Evolutionary conservation across 768 basidiomycete species (phyloP), one percentile per base, ranked within the genome.

Genomic region (Auricularia sp.): DNA sequence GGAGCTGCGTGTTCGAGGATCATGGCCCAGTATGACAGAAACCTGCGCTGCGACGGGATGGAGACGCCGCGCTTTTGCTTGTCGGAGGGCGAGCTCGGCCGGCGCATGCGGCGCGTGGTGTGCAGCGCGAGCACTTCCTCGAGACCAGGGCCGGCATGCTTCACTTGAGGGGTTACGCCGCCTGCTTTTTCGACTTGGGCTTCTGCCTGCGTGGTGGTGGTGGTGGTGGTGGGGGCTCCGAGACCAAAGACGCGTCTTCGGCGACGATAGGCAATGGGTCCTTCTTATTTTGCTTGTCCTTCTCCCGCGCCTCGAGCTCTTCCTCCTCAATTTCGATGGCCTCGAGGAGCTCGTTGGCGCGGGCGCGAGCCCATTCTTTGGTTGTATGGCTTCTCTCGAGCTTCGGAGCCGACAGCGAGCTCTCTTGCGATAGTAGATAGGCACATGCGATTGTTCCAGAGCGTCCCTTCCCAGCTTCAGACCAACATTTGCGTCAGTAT

Each of bases 381-480:
- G 75, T 73, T 34, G 74, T 75, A 64, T 80, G 76, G 64, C 77
- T 85, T 11, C 80, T 76, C 69, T 81, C 76, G 3, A 82, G 74
- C 36, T 76, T 75, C 0, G 83, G 82, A 3, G 84, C 77, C 3
- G 77, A 75, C 7, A 84, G 82, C 1, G 74, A 65, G 47, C 76
- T 76, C 24, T 81, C 79, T 2, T 84, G 76, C 0, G 89, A 81
- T 14, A 95, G 82, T 2, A 95, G 79, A 73, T 93, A 91, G 10
- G 90, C 80, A 72, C 92, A 92, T 0, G 92, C 89, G 67, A 94
- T 82, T 0, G 89, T 93, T 8, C 93, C 93, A 0, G 92, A 93
- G 63, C 92, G 81, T 14, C 92, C 92, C 73, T 94, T 89, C 0
- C 89, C 88, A 62, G 88, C 89, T 89, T 42, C 39, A 42, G 63